Conservation (phyloP, 1,139 yeast genomes). For the Protomyces macrosporus region DNA sequence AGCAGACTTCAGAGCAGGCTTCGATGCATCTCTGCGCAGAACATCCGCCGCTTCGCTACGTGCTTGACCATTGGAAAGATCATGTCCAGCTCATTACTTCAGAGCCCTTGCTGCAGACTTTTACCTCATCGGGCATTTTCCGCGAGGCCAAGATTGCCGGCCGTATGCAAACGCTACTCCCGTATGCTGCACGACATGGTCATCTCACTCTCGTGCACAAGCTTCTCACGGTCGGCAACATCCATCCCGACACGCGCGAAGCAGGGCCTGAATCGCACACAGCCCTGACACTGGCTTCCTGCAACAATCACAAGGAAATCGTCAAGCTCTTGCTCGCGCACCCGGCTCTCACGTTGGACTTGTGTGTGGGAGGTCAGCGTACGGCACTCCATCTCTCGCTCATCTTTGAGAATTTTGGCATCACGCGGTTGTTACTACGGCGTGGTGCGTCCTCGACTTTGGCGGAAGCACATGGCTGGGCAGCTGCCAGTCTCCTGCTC, state of each 20-base stretch:
- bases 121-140: not conserved
- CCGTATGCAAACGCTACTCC: not conserved
- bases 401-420: slow-evolving; percentile 1
- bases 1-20: not conserved
- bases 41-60: slow-evolving; percentile 1
- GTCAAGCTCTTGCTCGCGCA: slow-evolving; percentile 2
- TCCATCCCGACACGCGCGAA: not conserved
- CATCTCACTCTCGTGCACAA: not conserved
- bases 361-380: not conserved
- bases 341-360: not conserved
- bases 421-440: slow-evolving; percentile 1
- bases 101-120: not conserved
- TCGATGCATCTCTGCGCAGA: slow-evolving; percentile 14
- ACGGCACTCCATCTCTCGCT: slow-evolving; percentile 8
- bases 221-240: not conserved
- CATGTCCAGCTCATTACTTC: slow-evolving; percentile 3
- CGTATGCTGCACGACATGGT: slow-evolving; percentile 2
- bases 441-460: slow-evolving; percentile 1
- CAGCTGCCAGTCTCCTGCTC: not conserved
- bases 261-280: not conserved
- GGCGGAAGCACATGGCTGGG: slow-evolving; percentile 4
- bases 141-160: not conserved
- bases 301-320: not conserved
- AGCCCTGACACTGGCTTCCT: slow-evolving; percentile 1
- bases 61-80: not conserved